phyloP scores from a whole-genome alignment of 495 filamentous ascomycete genomes.

The Neurospora sp. region DNA sequence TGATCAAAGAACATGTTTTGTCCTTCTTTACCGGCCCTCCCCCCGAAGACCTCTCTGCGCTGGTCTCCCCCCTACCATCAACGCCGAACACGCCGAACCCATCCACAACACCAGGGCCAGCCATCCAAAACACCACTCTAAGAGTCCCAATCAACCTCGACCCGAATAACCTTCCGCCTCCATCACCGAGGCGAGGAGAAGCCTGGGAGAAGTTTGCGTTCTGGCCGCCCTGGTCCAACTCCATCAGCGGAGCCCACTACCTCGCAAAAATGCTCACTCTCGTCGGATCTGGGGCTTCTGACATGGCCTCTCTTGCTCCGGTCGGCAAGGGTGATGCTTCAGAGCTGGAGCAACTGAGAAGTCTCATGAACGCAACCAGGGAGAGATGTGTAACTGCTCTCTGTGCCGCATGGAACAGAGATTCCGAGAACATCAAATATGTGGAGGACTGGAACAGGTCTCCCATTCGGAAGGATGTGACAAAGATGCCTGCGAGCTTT shows the following conservation, averaged over 20 bases:
- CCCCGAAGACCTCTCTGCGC: conserved; percentile 74
- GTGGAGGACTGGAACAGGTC: conserved; percentile 87
- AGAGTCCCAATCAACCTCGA: conserved; percentile 70
- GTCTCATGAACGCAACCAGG: conserved; percentile 63
- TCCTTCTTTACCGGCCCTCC: conserved; percentile 83
- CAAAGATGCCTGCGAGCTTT: conserved; percentile 80
- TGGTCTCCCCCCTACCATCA: conserved; percentile 67
- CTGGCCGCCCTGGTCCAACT: conserved; percentile 89
- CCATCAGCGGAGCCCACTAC: conserved; percentile 78
- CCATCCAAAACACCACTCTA: conserved; percentile 18
- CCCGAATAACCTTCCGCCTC: conserved; percentile 63
- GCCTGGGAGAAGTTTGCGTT: conserved; percentile 92
- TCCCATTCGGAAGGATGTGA: conserved; percentile 67
- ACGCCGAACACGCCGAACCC: conserved; percentile 60
- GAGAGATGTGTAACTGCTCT: conserved; percentile 74
- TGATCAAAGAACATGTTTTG: conserved; percentile 68
- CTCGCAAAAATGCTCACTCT: conserved; percentile 68
- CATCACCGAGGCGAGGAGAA: conserved; percentile 64
- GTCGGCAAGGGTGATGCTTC: conserved; percentile 45
- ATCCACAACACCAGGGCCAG: conserved; percentile 26
- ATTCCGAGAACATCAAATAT: conserved; percentile 78
- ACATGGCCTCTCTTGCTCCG: conserved; percentile 67
- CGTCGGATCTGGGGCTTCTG: conserved; percentile 73
- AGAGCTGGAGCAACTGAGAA: conserved; percentile 54
- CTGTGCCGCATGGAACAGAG: conserved; percentile 76